phyloP scores from a whole-genome alignment of 306 rosid genomes.

The Vigna reflexopilosa region DNA sequence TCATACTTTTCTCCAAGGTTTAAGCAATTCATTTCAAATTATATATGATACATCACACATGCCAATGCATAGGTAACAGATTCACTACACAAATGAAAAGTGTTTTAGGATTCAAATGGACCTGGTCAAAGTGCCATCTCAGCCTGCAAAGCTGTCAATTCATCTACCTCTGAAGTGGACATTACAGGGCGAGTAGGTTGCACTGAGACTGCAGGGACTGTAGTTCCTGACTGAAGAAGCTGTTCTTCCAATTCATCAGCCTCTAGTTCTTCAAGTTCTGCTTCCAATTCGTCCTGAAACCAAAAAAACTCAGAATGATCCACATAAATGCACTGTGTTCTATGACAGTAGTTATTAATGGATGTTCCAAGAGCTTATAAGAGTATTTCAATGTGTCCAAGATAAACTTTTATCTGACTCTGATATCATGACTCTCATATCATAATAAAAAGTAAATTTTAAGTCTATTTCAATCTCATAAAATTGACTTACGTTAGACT shows the following conservation, averaged over 20 bases:
- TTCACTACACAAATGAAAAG: neutral
- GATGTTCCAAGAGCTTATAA: too few species aligned
- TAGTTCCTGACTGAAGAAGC: conserved; percentile 90
- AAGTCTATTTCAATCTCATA: accelerated
- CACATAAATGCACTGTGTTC: conserved; percentile 1
- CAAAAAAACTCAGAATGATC: conserved; percentile 37
- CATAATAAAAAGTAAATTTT: too few species aligned
- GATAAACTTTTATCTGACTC: too few species aligned
- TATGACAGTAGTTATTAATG: neutral
- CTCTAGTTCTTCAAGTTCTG: conserved; percentile 95
- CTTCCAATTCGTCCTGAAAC: conserved; percentile 91
- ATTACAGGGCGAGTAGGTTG: conserved; percentile 74
- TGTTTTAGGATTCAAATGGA: conserved; percentile 42
- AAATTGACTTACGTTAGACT: too few species aligned
- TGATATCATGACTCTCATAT: too few species aligned
- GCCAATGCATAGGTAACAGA: neutral
- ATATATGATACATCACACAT: too few species aligned
- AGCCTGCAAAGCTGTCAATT: conserved; percentile 91
- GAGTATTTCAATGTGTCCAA: too few species aligned
- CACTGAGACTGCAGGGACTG: conserved; percentile 83
- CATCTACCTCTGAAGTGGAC: conserved; percentile 83
- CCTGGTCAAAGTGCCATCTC: conserved; percentile 94
- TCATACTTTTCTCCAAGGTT: too few species aligned
- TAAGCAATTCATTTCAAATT: too few species aligned
- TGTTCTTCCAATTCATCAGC: conserved; percentile 94